Evolutionary conservation across 179 eudicot genomes (phyloP), one percentile per base, ranked within the genome.

Genomic region (Beta lomatogona): DNA sequence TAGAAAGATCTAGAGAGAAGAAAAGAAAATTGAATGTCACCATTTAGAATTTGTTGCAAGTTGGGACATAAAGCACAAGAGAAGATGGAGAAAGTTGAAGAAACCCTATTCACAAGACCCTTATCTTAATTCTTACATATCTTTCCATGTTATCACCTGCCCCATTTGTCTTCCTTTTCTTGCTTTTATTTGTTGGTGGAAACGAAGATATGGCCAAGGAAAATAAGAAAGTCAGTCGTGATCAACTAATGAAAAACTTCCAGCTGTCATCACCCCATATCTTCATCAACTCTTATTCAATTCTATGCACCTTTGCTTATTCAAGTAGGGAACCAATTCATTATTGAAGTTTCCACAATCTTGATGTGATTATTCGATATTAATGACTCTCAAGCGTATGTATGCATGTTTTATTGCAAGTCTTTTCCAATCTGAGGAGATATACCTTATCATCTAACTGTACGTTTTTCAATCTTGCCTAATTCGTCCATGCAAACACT

Each of bases 261-360:
- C 81, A 84, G 81, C 19, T 84, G 86, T 73, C 83, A 76, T 41
- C 60, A 71, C 86, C 86, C 86, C 77, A 76, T 77, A 76, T 70
- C 78, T 76, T 71, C 74, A 61, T 36, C n/a, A 68, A 8, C n/a
- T 67, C 0, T 19, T 36, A 36, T 36, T 16, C 66, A 6, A 48
- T 81, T 1, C 0, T 36, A 25, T 61, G 61, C 19, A 48, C 14
- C 67, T 28, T 77, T 79, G 19, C 76, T 48, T 48, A 22, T 54
- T 59, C 71, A 48, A 79, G 66, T 73, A 58, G 68, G 63, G 75
- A 48, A 50, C 59, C 16, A 19, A 18, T 70, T 67, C 64, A 60
- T 5, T 60, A 0, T 5, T 14, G 5, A 36, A 67, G 28, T 25
- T 25, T 67, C 31, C 66, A 19, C 8, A 19, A 65, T 69, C 25